These are phyloP conservation scores for Sphagnum tenellum DNA, from an alignment of 225 moss, liverwort and hornwort species.

Conservation along the genomic window DNA sequence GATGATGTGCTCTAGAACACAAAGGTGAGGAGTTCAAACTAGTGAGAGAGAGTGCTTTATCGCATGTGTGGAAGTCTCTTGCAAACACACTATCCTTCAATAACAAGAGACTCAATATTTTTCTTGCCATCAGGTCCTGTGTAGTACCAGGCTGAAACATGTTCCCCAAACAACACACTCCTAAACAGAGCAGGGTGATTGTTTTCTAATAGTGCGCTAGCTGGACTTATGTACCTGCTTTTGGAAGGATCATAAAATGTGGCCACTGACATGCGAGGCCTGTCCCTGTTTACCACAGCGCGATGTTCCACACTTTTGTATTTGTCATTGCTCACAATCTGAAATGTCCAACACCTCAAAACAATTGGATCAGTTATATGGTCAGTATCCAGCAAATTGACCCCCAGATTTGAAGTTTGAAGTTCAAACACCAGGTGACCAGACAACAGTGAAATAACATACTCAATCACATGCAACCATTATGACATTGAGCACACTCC, in stretches of 20 bases:
- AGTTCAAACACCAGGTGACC: no score
- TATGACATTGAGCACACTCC: no score
- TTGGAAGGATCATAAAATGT: constrained; percentile 40
- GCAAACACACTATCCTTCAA: neutral
- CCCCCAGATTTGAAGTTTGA: no score
- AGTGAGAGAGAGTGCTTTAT: no score
- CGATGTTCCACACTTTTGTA: constrained; percentile 61
- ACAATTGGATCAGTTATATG: no score
- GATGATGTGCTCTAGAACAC: no score
- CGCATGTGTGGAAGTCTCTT: no score
- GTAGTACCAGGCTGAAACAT: constrained; percentile 81
- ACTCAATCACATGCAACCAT: no score
- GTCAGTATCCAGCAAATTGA: no score
- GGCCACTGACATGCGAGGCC: constrained; percentile 35
- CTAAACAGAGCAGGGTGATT: constrained; percentile 50
- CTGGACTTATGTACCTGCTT: constrained; percentile 42
- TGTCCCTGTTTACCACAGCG: constrained; percentile 39
- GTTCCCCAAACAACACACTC: constrained; percentile 58
- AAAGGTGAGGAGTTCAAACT: no score
- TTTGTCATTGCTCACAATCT: constrained; percentile 58
- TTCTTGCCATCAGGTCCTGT: constrained; percentile 93
- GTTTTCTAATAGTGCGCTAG: constrained; percentile 26
- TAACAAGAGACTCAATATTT: constrained; percentile 58
- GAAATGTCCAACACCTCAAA: neutral
- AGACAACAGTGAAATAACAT: no score